phyloP scores from a whole-genome alignment of 345 rosid species.

The Populus deltoides region DNA sequence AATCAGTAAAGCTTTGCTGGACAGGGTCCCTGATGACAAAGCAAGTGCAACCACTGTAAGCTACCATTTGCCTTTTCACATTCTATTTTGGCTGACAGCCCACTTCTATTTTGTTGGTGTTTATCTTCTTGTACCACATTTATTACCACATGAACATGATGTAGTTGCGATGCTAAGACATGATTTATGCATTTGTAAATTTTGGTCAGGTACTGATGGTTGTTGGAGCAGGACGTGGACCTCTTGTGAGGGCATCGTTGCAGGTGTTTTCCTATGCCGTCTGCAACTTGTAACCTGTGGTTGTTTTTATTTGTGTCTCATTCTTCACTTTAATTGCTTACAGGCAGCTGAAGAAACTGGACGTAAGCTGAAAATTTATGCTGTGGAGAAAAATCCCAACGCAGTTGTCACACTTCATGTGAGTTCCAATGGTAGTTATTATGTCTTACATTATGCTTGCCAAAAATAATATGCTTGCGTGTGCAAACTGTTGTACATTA shows the following conservation, averaged over 20 bases:
- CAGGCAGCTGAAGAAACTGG: slow-evolving; percentile 98
- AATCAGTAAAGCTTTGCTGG: slow-evolving; percentile 74
- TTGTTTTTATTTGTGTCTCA: slow-evolving; percentile 4
- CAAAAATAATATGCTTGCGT: background rate
- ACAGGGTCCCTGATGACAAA: slow-evolving; percentile 71
- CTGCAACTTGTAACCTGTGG: slow-evolving; percentile 16
- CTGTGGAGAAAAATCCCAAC: slow-evolving; percentile 98
- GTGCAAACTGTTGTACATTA: background rate
- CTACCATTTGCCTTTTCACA: slow-evolving; percentile 7
- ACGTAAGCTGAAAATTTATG: slow-evolving; percentile 76
- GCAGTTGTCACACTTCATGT: slow-evolving; percentile 98
- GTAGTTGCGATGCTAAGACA: background rate
- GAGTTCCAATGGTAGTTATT: slow-evolving; percentile 32
- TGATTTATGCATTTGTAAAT: slow-evolving; percentile 1
- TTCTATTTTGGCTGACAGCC: background rate
- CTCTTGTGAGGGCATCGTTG: slow-evolving; percentile 95
- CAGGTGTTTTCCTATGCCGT: slow-evolving; percentile 53
- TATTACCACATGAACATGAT: slow-evolving; percentile 1
- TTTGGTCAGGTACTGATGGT: slow-evolving; percentile 85
- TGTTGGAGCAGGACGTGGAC: slow-evolving; percentile 99
- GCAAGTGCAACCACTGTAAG: slow-evolving; percentile 67
- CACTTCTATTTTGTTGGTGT: background rate
- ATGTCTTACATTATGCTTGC: background rate
- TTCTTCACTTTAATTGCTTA: slow-evolving; percentile 20
- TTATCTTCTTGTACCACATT: background rate